These are phyloP conservation scores for Knoxdaviesia capensis DNA, from an alignment of 2,329 filamentous ascomycete species.

Conservation along the genomic window DNA sequence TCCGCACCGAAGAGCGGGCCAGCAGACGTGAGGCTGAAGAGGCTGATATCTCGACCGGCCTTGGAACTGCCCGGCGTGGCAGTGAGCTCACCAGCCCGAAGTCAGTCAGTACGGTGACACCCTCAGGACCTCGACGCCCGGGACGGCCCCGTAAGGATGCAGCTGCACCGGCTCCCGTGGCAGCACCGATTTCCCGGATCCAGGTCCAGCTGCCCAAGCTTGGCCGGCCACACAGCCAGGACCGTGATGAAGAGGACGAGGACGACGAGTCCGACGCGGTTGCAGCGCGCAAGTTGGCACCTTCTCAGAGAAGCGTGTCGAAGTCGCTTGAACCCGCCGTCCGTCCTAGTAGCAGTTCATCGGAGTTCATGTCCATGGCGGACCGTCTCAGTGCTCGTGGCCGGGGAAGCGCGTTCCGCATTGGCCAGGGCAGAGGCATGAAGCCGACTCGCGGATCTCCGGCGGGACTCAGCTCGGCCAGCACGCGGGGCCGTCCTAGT, in stretches of 20 bases:
- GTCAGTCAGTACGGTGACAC: too few species aligned
- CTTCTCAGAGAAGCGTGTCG: background rate
- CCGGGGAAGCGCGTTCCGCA: constrained; percentile 30
- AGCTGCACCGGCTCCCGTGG: constrained; percentile 1
- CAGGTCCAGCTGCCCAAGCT: constrained; percentile 5
- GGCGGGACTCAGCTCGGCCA: too few species aligned
- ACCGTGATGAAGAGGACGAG: constrained; percentile 4
- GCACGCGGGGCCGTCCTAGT: too few species aligned
- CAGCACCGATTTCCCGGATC: background rate
- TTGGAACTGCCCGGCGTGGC: too few species aligned
- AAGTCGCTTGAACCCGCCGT: background rate
- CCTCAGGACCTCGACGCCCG: too few species aligned
- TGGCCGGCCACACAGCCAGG: constrained; percentile 6
- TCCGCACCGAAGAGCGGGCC: too few species aligned
- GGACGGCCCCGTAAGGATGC: constrained; percentile 13
- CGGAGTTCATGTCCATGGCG: constrained; percentile 29
- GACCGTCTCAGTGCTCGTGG: constrained; percentile 30
- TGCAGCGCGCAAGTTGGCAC: constrained; percentile 1
- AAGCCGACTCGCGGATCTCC: too few species aligned
- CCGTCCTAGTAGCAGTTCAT: too few species aligned
- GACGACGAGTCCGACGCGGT: constrained; percentile 1
- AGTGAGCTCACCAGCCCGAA: too few species aligned
- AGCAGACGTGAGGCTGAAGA: too few species aligned
- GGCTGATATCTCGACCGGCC: too few species aligned
- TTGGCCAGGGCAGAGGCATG: constrained; percentile 15